A percentile compares a stretch with the other conserved stretches of the same genome.
Conservation (phyloP, 768 basidiomycete species). For the Tephrocybe sp. region DNA sequence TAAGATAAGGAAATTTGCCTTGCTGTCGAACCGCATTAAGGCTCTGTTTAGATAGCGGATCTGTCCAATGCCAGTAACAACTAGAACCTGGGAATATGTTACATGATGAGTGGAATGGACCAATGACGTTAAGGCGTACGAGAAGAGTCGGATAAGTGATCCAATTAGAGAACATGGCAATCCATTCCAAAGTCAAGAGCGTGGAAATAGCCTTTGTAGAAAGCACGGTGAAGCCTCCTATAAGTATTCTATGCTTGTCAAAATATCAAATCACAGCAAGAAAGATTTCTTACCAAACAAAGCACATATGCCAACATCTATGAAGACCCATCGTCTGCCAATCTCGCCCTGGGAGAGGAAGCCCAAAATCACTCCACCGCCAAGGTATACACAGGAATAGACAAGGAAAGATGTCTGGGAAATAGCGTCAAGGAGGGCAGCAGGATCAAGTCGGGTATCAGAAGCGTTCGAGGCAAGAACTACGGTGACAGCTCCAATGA, state of each 20-base stretch:
- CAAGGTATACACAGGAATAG: constrained; percentile 67
- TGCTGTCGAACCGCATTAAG: constrained; percentile 90
- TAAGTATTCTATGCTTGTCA: neutral
- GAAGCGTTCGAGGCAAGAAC: constrained; percentile 78
- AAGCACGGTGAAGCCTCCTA: constrained; percentile 93
- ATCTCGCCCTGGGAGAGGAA: constrained; percentile 62
- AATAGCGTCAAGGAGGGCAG: constrained; percentile 67
- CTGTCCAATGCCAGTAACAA: constrained; percentile 78
- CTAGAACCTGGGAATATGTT: constrained; percentile 51
- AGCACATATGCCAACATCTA: constrained; percentile 89
- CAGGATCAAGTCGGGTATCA: constrained; percentile 67
- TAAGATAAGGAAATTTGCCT: constrained; percentile 43
- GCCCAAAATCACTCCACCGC: constrained; percentile 55
- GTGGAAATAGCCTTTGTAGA: constrained; percentile 92
- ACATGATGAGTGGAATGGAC: neutral
- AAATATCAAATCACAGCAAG: neutral
- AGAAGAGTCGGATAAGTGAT: constrained; percentile 80
- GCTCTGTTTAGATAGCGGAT: constrained; percentile 84
- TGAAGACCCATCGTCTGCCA: constrained; percentile 70
- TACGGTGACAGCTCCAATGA: constrained; percentile 91
- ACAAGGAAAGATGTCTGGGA: constrained; percentile 70
- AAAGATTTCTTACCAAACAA: constrained; percentile 58
- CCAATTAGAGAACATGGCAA: constrained; percentile 75
- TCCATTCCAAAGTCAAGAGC: constrained; percentile 75
- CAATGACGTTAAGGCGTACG: constrained; percentile 35